These are phyloP conservation scores for Vitis amurensis DNA, from an alignment of 164 flowering plant species.

Conservation along the genomic window DNA sequence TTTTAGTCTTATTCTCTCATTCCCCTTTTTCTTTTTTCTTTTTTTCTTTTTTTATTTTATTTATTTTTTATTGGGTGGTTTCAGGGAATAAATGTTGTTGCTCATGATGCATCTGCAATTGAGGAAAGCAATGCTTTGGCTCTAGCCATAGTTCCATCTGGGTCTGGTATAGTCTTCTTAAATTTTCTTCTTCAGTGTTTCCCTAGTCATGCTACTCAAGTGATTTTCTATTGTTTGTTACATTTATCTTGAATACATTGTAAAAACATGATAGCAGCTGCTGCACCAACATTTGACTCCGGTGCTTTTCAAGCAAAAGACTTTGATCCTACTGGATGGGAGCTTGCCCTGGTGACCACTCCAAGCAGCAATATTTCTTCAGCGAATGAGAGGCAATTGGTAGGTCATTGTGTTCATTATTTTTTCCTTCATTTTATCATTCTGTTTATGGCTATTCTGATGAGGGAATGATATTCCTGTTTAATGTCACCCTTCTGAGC, in stretches of 20 bases:
- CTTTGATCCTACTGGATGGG: constrained; percentile 96
- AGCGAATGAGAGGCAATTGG: constrained; percentile 80
- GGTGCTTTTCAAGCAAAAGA: constrained; percentile 44
- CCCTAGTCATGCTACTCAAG: neutral
- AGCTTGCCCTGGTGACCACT: constrained; percentile 92
- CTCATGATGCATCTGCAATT: constrained; percentile 66
- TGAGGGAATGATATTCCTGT: neutral
- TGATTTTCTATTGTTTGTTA: neutral
- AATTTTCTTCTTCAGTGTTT: neutral
- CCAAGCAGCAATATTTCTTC: constrained; percentile 75
- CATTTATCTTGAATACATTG: neutral
- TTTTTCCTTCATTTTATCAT: neutral
- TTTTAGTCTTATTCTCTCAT: neutral
- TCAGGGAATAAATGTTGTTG: constrained; percentile 62
- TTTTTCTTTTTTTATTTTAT: neutral
- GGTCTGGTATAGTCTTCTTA: constrained; percentile 29
- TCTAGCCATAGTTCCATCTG: constrained; percentile 80
- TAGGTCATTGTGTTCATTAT: constrained; percentile 26
- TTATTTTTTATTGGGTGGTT: neutral
- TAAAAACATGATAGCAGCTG: constrained; percentile 33
- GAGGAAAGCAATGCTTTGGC: constrained; percentile 95
- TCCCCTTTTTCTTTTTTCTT: no score
- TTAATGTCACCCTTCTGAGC: neutral
- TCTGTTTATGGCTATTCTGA: neutral
- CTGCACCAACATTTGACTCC: constrained; percentile 42